These are phyloP conservation scores for Abortiporus biennis DNA, from an alignment of 1,284 basidiomycete species.

Conservation along the genomic window DNA sequence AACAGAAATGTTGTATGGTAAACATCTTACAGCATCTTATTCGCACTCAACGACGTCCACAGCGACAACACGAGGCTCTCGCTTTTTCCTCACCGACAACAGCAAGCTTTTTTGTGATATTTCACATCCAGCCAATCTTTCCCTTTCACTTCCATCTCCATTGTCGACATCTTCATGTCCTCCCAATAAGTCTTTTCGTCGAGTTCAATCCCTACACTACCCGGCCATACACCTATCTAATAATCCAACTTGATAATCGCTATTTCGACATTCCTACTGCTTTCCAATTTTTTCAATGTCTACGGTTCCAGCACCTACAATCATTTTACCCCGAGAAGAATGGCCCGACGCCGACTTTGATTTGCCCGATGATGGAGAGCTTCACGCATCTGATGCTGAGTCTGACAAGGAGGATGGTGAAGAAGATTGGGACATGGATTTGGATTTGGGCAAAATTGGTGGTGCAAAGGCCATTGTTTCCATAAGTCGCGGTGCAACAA, in stretches of 20 bases:
- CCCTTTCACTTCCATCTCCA: conserved; percentile 12
- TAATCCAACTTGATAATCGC: conserved; percentile 17
- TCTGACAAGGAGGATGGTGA: conserved; percentile 58
- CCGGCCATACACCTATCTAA: conserved; percentile 13
- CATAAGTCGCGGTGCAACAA: conserved; percentile 28
- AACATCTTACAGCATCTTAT: not conserved
- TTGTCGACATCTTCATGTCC: conserved; percentile 13
- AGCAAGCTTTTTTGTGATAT: not conserved
- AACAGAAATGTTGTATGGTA: not conserved
- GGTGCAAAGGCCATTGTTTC: conserved; percentile 41
- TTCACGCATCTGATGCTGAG: conserved; percentile 47
- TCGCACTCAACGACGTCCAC: not conserved
- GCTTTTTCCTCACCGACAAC: too few species aligned
- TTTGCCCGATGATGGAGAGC: conserved; percentile 63
- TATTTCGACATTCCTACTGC: conserved; percentile 12
- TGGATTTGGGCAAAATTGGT: conserved; percentile 57
- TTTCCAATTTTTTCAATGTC: conserved; percentile 36
- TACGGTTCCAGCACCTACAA: conserved; percentile 52
- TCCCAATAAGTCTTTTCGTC: conserved; percentile 18
- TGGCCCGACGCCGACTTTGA: conserved; percentile 83
- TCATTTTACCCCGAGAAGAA: conserved; percentile 49
- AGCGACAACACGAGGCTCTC: conserved; percentile 3
- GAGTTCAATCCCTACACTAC: conserved; percentile 14
- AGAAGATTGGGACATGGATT: conserved; percentile 72
- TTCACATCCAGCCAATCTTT: conserved; percentile 3